A percentile compares a stretch with the other conserved stretches of the same genome.
phyloP scores from a whole-genome alignment of 345 rosid species.

The Brassica nigra region DNA sequence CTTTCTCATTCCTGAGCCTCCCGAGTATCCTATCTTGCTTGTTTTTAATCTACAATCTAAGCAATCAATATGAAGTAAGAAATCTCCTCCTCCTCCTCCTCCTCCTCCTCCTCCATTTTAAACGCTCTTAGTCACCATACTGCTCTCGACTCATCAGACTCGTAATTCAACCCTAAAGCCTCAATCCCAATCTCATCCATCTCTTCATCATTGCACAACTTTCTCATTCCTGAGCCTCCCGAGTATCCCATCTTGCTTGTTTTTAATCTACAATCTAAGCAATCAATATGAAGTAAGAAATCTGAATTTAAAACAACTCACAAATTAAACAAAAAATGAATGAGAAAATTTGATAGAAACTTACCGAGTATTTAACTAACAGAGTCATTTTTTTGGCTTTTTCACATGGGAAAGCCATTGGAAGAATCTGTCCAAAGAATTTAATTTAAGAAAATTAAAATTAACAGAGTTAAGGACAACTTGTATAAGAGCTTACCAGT shows the following conservation, averaged over 20 bases:
- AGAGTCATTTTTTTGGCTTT: neutral
- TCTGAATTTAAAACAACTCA: neutral
- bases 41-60: no score
- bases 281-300: neutral
- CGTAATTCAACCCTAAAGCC: neutral
- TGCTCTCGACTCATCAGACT: neutral
- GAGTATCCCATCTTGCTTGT: neutral
- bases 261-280: neutral
- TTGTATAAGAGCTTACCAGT: no score
- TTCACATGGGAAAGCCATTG: neutral
- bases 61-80: no score
- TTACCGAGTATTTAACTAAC: neutral
- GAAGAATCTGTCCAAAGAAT: neutral
- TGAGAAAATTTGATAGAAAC: neutral
- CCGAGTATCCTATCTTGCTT: no score
- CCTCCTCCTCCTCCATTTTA: no score
- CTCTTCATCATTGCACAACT: neutral
- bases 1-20: no score
- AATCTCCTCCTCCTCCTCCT: no score
- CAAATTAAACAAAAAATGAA: neutral
- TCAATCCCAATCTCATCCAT: neutral
- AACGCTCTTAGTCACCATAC: no score
- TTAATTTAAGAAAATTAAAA: no score
- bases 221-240: neutral
- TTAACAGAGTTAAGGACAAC: neutral